These are phyloP conservation scores for Groenewaldozyma sp. DNA, from an alignment of 1,139 yeast genomes.

Conservation along the genomic window DNA sequence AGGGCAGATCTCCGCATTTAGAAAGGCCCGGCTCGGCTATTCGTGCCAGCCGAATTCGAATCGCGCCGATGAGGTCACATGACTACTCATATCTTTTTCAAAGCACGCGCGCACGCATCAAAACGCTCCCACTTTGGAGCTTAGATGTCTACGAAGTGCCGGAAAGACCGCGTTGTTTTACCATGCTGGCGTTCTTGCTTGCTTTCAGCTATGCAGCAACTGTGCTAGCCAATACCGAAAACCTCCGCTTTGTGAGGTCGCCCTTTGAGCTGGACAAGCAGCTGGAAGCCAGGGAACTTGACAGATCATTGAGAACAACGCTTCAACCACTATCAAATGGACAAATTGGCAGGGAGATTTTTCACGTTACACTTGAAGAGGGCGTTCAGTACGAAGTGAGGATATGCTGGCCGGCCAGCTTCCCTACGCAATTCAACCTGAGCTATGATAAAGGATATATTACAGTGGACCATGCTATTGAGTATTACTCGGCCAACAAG, in stretches of 20 bases:
- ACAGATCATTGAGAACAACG: not conserved
- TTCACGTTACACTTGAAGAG: slow-evolving; percentile 4
- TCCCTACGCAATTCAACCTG: slow-evolving; percentile 24
- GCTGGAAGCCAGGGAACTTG: too few relatives aligned
- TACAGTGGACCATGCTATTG: slow-evolving; percentile 12
- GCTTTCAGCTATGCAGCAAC: too few relatives aligned
- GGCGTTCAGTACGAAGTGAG: slow-evolving; percentile 22
- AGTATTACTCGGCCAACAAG: slow-evolving; percentile 14
- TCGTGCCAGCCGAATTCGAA: too few relatives aligned
- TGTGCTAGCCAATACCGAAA: slow-evolving; percentile 11
- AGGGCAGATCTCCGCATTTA: too few relatives aligned
- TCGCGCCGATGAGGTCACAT: too few relatives aligned
- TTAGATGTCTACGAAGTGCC: too few relatives aligned
- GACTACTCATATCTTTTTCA: too few relatives aligned
- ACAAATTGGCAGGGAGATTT: slow-evolving; percentile 2
- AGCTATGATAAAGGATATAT: slow-evolving; percentile 15
- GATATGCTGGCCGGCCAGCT: slow-evolving; percentile 32
- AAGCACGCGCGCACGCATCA: too few relatives aligned
- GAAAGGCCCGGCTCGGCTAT: too few relatives aligned
- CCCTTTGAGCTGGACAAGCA: not conserved
- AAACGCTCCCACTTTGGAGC: too few relatives aligned
- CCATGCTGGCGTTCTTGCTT: too few relatives aligned
- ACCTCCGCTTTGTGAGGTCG: slow-evolving; percentile 4
- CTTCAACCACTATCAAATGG: slow-evolving; percentile 3
- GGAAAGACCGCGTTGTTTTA: too few relatives aligned